Evolutionary conservation across 306 rosid genomes (phyloP).

Genomic region (Citrullus colocynthis): DNA sequence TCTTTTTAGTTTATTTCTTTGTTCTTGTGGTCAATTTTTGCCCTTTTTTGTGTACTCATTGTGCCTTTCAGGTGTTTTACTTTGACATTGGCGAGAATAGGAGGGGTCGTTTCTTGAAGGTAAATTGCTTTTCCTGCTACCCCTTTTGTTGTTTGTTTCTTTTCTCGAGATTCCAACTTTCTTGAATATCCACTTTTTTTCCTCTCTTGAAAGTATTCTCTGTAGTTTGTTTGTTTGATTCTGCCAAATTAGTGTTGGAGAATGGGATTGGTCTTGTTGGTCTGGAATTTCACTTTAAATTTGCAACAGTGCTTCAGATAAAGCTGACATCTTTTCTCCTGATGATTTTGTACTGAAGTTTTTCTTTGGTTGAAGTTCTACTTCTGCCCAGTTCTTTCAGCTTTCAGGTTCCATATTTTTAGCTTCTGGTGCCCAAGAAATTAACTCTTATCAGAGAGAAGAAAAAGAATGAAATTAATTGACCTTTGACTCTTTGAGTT

Average conservation of each 20-base stretch:
- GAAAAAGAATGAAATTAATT: neutral
- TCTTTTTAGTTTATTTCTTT: neutral
- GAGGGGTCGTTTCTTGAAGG: conserved; percentile 99
- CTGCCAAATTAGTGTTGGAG: neutral
- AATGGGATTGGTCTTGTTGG: neutral
- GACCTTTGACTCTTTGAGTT: neutral
- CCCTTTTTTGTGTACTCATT: neutral
- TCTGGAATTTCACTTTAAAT: neutral
- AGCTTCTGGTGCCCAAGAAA: neutral
- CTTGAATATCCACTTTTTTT: neutral
- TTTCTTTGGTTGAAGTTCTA: neutral
- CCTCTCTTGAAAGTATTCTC: neutral
- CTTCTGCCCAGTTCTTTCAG: neutral
- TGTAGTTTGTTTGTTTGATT: neutral
- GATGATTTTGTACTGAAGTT: neutral
- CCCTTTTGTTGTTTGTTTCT: neutral
- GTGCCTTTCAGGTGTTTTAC: conserved; percentile 57
- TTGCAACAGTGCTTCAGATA: neutral
- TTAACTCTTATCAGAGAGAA: neutral
- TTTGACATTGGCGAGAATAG: conserved; percentile 97
- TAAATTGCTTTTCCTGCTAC: conserved; percentile 8
- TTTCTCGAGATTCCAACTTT: neutral
- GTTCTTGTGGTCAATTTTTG: neutral
- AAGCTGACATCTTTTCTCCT: neutral
- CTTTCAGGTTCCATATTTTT: neutral